Base-by-base conservation (phyloP, 2,329 filamentous ascomycete genomes). In the Tolypocladium sp. region DNA sequence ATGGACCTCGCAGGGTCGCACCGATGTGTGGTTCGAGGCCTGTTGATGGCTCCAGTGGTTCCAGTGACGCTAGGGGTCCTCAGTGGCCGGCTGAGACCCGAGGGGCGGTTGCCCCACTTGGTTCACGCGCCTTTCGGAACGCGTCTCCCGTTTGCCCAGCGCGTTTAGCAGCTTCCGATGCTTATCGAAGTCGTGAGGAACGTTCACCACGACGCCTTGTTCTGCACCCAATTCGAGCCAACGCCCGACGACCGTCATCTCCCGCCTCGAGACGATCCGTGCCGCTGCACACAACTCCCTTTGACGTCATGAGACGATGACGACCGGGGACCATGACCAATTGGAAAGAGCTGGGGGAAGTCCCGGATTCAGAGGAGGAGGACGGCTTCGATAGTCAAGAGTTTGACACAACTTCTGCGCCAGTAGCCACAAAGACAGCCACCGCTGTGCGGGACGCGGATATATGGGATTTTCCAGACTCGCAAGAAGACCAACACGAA, bases 291-390 rank as follows among this genome's bases (percentile, higher is more conserved):
- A 17, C 38, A 35, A 22, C 9, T 13, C 0, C 25, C 9, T 30
- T 33, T 9, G 42, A 46, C 46, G 22, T 1, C 35, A 57, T 59
- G 62, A 63, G 58, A 72, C 63, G 62, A 73, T 72, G 68, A 66
- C 56, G 62, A 59, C 57, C 44, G 58, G 58, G 58, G 58, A 70
- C 55, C 64, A 80, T 80, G 78, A 70, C 68, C 59, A 75, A 74
- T 63, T 81, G 78, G 78, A 80, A 75, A 73, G 76, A 78, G 65
- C 67, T 77, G 68, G 79, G 78, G 66, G 77, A 79, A 67, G 73
- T 81, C 63, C 78, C 79, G 59, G 78, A 80, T 68, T 81, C 78
- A 62, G 78, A 81, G 65, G 78, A 79, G 59, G 78, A 80, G 55
- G 72, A 70, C 63, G 74, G 67, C 58, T 76, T 75, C 61, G 76